Evolutionary conservation across 2,329 filamentous ascomycete genomes (phyloP).

Genomic region (Aspergillus clavatus): DNA sequence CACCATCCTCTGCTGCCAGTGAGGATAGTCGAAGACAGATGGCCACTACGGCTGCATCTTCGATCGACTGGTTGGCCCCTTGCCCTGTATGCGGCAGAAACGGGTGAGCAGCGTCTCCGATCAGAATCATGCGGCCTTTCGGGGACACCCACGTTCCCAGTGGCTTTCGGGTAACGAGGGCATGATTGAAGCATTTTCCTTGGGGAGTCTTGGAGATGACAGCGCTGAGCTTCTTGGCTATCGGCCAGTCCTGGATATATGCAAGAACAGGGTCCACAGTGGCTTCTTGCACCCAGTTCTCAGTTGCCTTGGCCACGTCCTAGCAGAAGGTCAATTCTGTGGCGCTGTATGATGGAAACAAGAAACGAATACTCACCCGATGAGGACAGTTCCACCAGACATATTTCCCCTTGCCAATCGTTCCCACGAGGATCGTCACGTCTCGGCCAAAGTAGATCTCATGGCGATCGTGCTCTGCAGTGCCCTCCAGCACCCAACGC

Average conservation of each 20-base stretch:
- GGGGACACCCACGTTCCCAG: constrained; percentile 39
- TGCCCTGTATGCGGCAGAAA: constrained; percentile 48
- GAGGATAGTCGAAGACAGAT: constrained; percentile 36
- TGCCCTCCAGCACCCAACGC: not conserved
- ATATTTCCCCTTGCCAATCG: not conserved
- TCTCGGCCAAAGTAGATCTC: not conserved
- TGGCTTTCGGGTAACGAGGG: not conserved
- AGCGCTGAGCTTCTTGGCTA: not conserved
- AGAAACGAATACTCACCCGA: not conserved
- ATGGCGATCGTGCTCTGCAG: not conserved
- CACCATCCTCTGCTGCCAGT: no score
- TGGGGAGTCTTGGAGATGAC: not conserved
- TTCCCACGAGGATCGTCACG: not conserved
- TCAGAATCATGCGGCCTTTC: constrained; percentile 40
- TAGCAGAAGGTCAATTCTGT: not conserved
- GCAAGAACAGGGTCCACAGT: not conserved
- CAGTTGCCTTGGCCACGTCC: not conserved
- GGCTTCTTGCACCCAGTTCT: not conserved
- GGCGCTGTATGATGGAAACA: not conserved
- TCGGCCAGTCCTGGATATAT: not conserved
- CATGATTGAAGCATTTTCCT: not conserved
- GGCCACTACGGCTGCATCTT: constrained; percentile 47
- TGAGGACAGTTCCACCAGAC: not conserved
- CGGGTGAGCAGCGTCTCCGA: constrained; percentile 50
- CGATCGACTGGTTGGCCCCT: constrained; percentile 48